Evolutionary conservation across 305 asterid genomes (phyloP), one percentile per base, ranked within the genome.

Genomic region (Lippia alba): DNA sequence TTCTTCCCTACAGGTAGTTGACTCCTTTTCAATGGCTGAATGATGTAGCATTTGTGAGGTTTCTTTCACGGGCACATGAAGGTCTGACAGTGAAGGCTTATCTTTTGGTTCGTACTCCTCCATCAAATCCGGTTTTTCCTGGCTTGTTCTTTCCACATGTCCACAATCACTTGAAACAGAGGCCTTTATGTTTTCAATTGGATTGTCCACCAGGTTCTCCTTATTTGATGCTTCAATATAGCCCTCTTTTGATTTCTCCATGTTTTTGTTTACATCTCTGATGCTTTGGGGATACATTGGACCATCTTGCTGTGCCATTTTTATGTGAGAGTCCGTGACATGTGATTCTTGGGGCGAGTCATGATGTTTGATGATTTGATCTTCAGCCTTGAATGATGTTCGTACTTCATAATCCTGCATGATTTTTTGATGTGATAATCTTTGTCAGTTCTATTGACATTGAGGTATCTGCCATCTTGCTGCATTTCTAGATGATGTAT

Each of bases 51-150:
- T 71, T 67, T 77, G 62, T 11, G 81, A 69, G 66, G 53, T 58
- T 63, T 73, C 79, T 72, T 77, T 66, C 3, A 32, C 3, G 33
- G 92, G 56, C 61, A 33, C 81, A 34, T 71, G 81, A 67, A 78
- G 84, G 74, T 83, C 76, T 14, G 83, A 56, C 8, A 72, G 74
- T 61, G 81, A 50, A 65, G 75, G 53, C 58, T 73, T 34, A 30
- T 86, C 81, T 51, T 51, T 56, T 66, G 81, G 45, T 70, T 68
- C 80, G 56, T 79, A 44, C 20, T 56, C 73, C 71, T 75, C 64
- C 18, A 32, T 61, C 57, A 20, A 16, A 63, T 58, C 73, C 36
- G 70, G n/a, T 58, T 56, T 53, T 49, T 66, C 79, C 54, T 76
- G 64, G 20, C 64, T 62, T 16, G 77, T 49, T 61, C 45, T 61